These are phyloP conservation scores for Musa beccarii DNA, from an alignment of 176 grass and related monocot genomes.

Conservation along the genomic window DNA sequence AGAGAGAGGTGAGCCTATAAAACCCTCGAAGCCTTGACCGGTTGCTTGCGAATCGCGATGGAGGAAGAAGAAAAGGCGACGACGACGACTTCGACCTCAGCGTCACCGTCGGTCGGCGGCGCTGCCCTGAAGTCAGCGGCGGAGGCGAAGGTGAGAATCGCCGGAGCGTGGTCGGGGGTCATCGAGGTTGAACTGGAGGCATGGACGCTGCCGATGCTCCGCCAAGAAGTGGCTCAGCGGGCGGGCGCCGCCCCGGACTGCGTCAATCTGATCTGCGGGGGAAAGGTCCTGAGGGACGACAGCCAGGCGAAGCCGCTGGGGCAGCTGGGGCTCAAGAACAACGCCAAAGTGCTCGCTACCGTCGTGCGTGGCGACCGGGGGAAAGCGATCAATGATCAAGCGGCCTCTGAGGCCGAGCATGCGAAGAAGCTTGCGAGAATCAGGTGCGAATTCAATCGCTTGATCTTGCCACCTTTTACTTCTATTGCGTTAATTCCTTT, in stretches of 20 bases:
- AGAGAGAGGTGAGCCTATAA: too few relatives aligned
- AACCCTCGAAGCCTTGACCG: background rate
- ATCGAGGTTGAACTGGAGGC: conserved; percentile 50
- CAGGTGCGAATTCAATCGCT: conserved; percentile 29
- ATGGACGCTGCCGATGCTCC: conserved; percentile 86
- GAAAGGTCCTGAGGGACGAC: conserved; percentile 69
- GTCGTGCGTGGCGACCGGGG: conserved; percentile 28
- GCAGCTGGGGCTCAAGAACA: conserved; percentile 57
- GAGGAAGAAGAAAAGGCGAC: background rate
- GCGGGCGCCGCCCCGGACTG: conserved; percentile 37
- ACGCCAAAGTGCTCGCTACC: conserved; percentile 66
- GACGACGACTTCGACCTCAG: background rate
- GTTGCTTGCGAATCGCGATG: background rate
- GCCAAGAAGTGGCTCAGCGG: conserved; percentile 69
- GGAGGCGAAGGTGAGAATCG: conserved; percentile 44
- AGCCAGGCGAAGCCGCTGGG: conserved; percentile 21
- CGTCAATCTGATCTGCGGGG: conserved; percentile 81
- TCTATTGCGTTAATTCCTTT: background rate
- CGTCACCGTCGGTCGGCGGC: background rate
- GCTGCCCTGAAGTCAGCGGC: conserved; percentile 10
- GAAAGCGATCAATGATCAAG: conserved; percentile 12
- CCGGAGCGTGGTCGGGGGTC: conserved; percentile 60
- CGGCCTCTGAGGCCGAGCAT: conserved; percentile 58
- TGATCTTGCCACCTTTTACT: background rate
- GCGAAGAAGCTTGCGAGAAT: conserved; percentile 47